Percentiles rank a stretch among this genome's conserved stretches.
Conservation (phyloP, 768 basidiomycete species). For the Suillus americanus region DNA sequence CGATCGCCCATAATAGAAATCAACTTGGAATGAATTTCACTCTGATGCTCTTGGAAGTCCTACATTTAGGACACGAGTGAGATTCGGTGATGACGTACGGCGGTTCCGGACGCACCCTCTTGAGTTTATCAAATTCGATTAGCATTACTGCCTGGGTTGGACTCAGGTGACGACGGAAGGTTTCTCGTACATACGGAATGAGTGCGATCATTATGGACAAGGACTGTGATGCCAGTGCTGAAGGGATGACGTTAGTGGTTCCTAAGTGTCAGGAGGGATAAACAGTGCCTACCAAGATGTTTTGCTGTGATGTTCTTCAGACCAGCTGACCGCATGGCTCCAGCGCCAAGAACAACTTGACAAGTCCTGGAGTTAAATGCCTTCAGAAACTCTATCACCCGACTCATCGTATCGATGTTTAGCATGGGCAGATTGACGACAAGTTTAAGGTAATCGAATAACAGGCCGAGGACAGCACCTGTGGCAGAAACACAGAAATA, state of each 20-base stretch:
- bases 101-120: conserved; percentile 63
- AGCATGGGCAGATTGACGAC: conserved; percentile 86
- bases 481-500: conserved; percentile 91
- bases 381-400: conserved; percentile 93
- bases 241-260: conserved; percentile 16
- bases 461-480: conserved; percentile 63
- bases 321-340: conserved; percentile 98
- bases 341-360: conserved; percentile 96
- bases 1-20: conserved; percentile 99
- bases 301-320: conserved; percentile 98
- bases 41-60: conserved; percentile 99
- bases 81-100: conserved; percentile 3
- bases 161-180: conserved; percentile 89
- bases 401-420: conserved; percentile 93
- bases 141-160: conserved; percentile 96
- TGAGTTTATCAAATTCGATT: conserved; percentile 97
- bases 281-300: conserved; percentile 71
- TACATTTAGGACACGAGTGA: conserved; percentile 27
- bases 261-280: conserved; percentile 10
- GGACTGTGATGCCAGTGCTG: conserved; percentile 94
- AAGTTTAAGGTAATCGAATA: conserved; percentile 85
- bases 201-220: conserved; percentile 92
- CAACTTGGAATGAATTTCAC: conserved; percentile 97
- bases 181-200: conserved; percentile 94
- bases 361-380: conserved; percentile 98